These are phyloP conservation scores for Phytophthora cactorum DNA, from an alignment of 352 stramenopile genomes.

Conservation along the genomic window DNA sequence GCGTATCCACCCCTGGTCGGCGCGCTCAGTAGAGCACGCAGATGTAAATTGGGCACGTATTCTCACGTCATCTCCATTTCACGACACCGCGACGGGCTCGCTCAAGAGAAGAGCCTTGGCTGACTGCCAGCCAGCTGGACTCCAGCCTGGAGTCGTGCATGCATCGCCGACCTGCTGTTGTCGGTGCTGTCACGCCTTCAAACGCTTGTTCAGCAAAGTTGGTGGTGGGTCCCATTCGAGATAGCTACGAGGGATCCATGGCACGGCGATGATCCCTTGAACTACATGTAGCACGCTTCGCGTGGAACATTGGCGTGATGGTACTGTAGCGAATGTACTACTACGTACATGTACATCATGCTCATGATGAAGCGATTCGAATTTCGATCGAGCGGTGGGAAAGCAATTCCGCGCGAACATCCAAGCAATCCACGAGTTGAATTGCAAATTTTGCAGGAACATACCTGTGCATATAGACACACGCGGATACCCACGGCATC, in stretches of 20 bases:
- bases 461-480: too few relatives aligned
- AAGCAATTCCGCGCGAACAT: conserved; percentile 15
- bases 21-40: conserved; percentile 14
- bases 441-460: neutral
- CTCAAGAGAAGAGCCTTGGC: conserved; percentile 20
- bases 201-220: too few relatives aligned
- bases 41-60: conserved; percentile 24
- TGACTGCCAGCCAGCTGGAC: conserved; percentile 20
- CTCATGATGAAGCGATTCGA: too few relatives aligned
- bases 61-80: conserved; percentile 29
- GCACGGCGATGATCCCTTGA: conserved; percentile 2
- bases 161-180: neutral
- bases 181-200: neutral
- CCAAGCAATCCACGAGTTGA: too few relatives aligned
- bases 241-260: too few relatives aligned
- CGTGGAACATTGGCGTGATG: neutral
- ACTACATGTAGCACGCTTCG: neutral
- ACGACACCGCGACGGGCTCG: conserved; percentile 17
- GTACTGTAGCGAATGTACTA: conserved; percentile 5
- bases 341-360: too few relatives aligned
- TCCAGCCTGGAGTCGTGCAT: neutral
- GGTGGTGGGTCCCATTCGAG: too few relatives aligned
- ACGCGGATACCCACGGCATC: too few relatives aligned
- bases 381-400: conserved; percentile 35
- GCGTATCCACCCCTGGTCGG: conserved; percentile 15